Evolutionary conservation across 192 early-diverging fungal species (phyloP), one percentile per base, ranked within the genome.

Genomic region (Globomyces pollinis-pini): DNA sequence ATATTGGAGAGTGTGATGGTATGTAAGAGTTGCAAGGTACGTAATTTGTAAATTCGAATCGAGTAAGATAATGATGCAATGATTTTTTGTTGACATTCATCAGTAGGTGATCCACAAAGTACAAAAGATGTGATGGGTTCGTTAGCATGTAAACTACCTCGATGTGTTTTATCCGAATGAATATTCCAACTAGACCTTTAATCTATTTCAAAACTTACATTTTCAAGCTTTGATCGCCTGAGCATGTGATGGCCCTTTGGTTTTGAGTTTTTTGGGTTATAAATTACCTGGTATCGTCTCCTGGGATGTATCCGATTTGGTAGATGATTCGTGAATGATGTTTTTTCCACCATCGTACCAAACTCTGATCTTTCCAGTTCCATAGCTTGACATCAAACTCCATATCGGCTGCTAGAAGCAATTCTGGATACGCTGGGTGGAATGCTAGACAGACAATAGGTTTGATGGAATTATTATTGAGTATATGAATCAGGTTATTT

Each of bases 381-480:
- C 79, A 81, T 31, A 81, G 54, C 58, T 82, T 82, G 12, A 81
- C 76, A 45, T 72, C 69, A 62, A 79, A 79, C 35, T 79, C 79
- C 75, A 82, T 79, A 44, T 82, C 79, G 6, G 65, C 66, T 20
- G 59, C 63, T n/a, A 81, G 26, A 5, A 80, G 59, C 12, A 74
- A 42, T 7, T 69, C 53, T 30, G 59, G 49, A 32, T 63, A 30
- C 2, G 38, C 57, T 13, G 73, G 73, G 61, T 81, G 70, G 30
- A 81, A 81, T 5, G 45, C 52, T 7, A 78, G 32, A 18, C 43
- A 38, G 0, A 72, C 59, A 8, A 81, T 61, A 5, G 74, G 70
- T 61, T 79, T 79, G n/a, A 52, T 50, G 6, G 71, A 74, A 13
- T 66, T 66, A 66, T 81, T 81, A 57, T 81, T 69, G 18, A 81